phyloP scores from a whole-genome alignment of 257 asterid species.

The Henckelia pumila region DNA sequence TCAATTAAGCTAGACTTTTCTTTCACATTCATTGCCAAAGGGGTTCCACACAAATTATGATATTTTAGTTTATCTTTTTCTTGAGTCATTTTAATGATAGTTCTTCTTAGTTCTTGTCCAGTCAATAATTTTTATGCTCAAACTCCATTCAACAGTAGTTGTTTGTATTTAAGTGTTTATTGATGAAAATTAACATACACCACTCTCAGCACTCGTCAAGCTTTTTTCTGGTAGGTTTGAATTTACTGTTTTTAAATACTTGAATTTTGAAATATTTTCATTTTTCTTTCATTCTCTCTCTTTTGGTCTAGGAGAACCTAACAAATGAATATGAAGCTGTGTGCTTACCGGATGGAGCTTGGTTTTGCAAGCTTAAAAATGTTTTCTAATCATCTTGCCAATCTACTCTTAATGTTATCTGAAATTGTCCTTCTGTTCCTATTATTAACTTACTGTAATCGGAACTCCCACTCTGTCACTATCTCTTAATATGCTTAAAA shows the following conservation, averaged over 20 bases:
- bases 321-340: conserved; percentile 6
- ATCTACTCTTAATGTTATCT: background rate
- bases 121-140: too few species aligned
- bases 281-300: background rate
- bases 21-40: too few species aligned
- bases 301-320: background rate
- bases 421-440: conserved; percentile 5
- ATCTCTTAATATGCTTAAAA: background rate
- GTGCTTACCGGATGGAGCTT: background rate
- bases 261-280: background rate
- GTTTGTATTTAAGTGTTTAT: too few species aligned
- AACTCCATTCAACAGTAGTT: too few species aligned
- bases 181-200: too few species aligned
- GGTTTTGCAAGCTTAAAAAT: background rate
- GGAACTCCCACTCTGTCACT: background rate
- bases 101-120: too few species aligned
- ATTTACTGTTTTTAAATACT: background rate
- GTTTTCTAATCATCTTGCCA: conserved; percentile 2
- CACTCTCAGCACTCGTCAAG: too few species aligned
- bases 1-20: too few species aligned
- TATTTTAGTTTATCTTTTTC: background rate
- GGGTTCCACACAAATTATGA: background rate
- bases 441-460: background rate
- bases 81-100: background rate
- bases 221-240: too few species aligned